Evolutionary conservation across 768 basidiomycete genomes (phyloP).

Genomic region (Plicaturopsis crispa): DNA sequence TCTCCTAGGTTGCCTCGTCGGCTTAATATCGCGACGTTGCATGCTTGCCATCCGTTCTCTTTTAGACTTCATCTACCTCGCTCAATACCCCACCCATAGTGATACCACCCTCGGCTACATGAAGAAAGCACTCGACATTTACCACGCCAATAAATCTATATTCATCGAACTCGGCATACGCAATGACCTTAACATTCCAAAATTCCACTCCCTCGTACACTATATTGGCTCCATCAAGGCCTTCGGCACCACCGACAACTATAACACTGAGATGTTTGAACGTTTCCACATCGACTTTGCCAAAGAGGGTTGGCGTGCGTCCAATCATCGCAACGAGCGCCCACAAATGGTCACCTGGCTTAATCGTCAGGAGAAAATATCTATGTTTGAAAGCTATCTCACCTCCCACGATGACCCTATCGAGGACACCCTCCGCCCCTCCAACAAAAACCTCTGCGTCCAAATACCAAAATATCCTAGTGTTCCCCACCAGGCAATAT

Average conservation of each 20-base stretch:
- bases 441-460: too few relatives aligned
- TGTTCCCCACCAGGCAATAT: too few relatives aligned
- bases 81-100: constrained; percentile 8
- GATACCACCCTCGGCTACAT: constrained; percentile 9
- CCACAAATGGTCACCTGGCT: constrained; percentile 11
- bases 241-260: constrained; percentile 11
- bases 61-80: constrained; percentile 14
- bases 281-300: constrained; percentile 18
- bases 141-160: constrained; percentile 8
- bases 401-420: too few relatives aligned
- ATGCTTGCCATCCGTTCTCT: constrained; percentile 4
- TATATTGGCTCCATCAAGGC: constrained; percentile 4
- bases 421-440: too few relatives aligned
- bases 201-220: constrained; percentile 8
- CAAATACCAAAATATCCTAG: too few relatives aligned
- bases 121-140: constrained; percentile 6
- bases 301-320: constrained; percentile 10
- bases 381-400: too few relatives aligned
- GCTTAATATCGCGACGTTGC: too few relatives aligned
- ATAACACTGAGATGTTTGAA: constrained; percentile 12
- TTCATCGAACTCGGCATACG: constrained; percentile 1
- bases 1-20: constrained; percentile 3
- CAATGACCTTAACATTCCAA: constrained; percentile 7
- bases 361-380: too few relatives aligned
- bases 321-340: constrained; percentile 3